A percentile compares a stretch with the other conserved stretches of the same genome.
Evolutionary conservation across 2,329 filamentous ascomycete species (phyloP).

Genomic region (Penicillium sp.): DNA sequence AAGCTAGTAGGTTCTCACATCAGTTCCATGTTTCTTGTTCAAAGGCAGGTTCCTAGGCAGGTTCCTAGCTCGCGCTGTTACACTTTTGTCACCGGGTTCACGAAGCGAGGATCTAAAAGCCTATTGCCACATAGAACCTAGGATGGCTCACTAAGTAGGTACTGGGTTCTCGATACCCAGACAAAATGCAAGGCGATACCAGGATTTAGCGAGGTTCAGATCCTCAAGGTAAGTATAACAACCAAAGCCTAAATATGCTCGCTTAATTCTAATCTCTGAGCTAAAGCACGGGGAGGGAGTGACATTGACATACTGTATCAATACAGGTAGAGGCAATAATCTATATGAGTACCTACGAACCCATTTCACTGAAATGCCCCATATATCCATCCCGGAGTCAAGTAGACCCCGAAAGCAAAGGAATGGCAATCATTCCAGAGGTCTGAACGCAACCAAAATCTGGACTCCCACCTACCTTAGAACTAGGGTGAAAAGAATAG

Average conservation of each 20-base stretch:
- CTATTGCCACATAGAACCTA: background rate
- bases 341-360: background rate
- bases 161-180: background rate
- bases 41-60: no score
- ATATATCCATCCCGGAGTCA: background rate
- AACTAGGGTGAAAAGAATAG: background rate
- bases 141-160: background rate
- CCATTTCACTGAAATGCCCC: background rate
- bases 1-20: no score
- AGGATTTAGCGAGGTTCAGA: background rate
- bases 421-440: background rate
- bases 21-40: no score
- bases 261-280: no score
- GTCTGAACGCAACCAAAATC: background rate
- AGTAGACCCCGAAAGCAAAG: background rate
- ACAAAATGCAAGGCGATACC: background rate
- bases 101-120: no score
- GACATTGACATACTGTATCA: no score
- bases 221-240: no score
- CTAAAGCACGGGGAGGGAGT: no score
- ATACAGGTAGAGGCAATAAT: background rate
- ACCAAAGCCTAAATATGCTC: no score
- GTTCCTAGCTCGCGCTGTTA: no score
- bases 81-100: no score
- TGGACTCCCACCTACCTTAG: background rate